A percentile compares a stretch with the other conserved stretches of the same genome.
These are phyloP conservation scores for Rhizophagus sp. DNA, from an alignment of 192 early-diverging fungal species.

Conservation along the genomic window DNA sequence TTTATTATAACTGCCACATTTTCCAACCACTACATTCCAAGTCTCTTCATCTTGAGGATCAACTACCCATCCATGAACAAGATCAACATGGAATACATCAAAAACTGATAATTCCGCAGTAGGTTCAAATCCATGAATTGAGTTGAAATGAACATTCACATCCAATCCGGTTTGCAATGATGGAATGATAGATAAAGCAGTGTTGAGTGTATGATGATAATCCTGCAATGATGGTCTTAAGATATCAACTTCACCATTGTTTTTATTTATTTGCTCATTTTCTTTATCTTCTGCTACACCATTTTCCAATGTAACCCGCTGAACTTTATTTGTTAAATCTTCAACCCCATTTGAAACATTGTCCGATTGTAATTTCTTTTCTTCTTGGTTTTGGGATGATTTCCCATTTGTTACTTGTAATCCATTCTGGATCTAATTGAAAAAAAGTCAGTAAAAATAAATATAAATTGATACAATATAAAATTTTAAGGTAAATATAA, in stretches of 20 bases:
- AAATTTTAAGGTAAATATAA: neutral
- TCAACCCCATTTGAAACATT: neutral
- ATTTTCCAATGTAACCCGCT: neutral
- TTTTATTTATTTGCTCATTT: neutral
- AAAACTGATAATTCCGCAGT: conserved; percentile 70
- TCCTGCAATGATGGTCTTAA: conserved; percentile 20
- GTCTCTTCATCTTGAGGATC: conserved; percentile 62
- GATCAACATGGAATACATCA: conserved; percentile 72
- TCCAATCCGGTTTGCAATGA: conserved; percentile 66
- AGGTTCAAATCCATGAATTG: conserved; percentile 74
- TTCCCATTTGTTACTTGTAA: neutral
- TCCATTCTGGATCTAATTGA: conserved; percentile 11
- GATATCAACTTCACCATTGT: neutral
- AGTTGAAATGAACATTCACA: conserved; percentile 83
- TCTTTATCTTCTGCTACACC: neutral
- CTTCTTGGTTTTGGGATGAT: neutral
- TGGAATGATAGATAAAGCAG: conserved; percentile 60
- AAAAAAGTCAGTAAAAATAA: neutral
- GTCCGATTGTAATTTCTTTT: neutral
- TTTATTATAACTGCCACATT: conserved; percentile 73
- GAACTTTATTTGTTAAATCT: neutral
- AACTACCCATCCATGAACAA: conserved; percentile 92
- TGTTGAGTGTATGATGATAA: conserved; percentile 54
- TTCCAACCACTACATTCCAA: conserved; percentile 52
- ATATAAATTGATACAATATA: neutral